These are phyloP conservation scores for Solanum chacoense DNA, from an alignment of 305 asterid genomes.

Conservation along the genomic window DNA sequence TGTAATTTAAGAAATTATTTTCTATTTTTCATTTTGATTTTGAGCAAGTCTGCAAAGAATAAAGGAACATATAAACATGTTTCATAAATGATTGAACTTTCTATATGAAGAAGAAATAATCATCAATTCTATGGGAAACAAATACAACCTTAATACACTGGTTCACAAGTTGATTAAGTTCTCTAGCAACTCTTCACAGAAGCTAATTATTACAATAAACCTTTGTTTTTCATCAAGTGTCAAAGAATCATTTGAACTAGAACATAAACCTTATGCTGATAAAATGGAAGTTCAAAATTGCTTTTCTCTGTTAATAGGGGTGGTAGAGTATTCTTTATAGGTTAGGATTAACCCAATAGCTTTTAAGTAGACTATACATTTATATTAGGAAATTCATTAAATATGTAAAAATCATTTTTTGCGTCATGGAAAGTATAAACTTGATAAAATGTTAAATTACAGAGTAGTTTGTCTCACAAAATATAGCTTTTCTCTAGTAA, in stretches of 20 bases:
- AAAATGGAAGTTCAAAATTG: neutral
- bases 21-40: neutral
- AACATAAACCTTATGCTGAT: no score
- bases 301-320: neutral
- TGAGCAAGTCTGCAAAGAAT: neutral
- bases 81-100: neutral
- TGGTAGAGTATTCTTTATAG: neutral
- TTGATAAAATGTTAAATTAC: no score
- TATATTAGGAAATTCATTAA: no score
- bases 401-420: no score
- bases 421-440: no score
- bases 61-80: no score
- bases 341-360: neutral
- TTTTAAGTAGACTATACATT: neutral
- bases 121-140: no score
- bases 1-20: no score
- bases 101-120: no score
- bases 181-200: neutral
- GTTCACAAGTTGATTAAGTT: neutral
- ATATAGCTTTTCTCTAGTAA: neutral
- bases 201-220: no score
- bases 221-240: no score
- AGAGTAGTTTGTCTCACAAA: neutral
- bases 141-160: neutral
- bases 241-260: neutral